These are phyloP conservation scores for Cyphellophora europaea DNA, from an alignment of 2,329 filamentous ascomycete species.

Conservation along the genomic window DNA sequence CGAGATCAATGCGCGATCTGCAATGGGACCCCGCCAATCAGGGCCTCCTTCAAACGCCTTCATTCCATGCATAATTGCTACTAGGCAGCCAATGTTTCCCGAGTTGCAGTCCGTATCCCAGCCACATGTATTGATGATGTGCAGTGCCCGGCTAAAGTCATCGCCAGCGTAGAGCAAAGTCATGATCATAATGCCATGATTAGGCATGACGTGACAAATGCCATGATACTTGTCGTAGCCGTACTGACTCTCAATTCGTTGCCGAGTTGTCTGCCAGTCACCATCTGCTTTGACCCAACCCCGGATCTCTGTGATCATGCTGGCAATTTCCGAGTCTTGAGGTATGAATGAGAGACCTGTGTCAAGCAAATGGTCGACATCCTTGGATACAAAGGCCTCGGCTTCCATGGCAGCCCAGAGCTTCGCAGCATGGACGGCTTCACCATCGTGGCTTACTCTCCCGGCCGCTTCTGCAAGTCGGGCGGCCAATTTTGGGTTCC, in stretches of 20 bases:
- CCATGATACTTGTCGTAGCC: slow-evolving; percentile 4
- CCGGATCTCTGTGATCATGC: slow-evolving; percentile 2
- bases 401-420: slow-evolving; percentile 17
- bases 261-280: slow-evolving; percentile 4
- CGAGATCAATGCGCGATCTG: slow-evolving; percentile 3
- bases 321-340: slow-evolving; percentile 1
- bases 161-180: slow-evolving; percentile 2
- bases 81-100: slow-evolving; percentile 3
- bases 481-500: slow-evolving; percentile 23
- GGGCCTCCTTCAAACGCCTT: slow-evolving; percentile 1
- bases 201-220: slow-evolving; percentile 5
- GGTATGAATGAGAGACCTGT: slow-evolving; percentile 3
- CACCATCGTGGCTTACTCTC: slow-evolving; percentile 30
- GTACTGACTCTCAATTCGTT: slow-evolving; percentile 3
- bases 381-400: slow-evolving; percentile 3
- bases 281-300: slow-evolving; percentile 1
- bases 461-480: slow-evolving; percentile 25
- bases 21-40: slow-evolving; percentile 4
- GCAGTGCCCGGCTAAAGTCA: slow-evolving; percentile 3
- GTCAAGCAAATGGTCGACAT: slow-evolving; percentile 2
- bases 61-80: slow-evolving; percentile 3
- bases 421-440: slow-evolving; percentile 27
- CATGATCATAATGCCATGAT: slow-evolving; percentile 5
- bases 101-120: slow-evolving; percentile 6
- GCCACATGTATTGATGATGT: slow-evolving; percentile 5